phyloP scores from a whole-genome alignment of 345 rosid species.

The Sisymbrium irio region DNA sequence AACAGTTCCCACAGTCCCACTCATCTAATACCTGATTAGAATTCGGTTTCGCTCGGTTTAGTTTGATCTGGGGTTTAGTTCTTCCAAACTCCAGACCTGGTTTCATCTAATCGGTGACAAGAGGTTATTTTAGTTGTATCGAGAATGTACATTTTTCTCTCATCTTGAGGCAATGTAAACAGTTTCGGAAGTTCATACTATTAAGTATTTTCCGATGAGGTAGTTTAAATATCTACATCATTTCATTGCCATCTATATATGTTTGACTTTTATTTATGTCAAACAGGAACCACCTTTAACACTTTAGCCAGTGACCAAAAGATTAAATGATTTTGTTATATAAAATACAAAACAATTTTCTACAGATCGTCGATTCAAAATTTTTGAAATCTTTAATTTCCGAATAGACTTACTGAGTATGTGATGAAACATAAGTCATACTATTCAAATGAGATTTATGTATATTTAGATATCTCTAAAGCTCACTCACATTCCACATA shows the following conservation, averaged over 20 bases:
- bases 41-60: slow-evolving; percentile 29
- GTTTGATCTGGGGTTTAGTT: slow-evolving; percentile 35
- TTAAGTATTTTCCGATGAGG: background rate
- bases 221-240: background rate
- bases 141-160: slow-evolving; percentile 35
- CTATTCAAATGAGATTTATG: background rate
- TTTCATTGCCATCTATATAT: background rate
- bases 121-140: slow-evolving; percentile 22
- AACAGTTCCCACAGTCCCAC: slow-evolving; percentile 25
- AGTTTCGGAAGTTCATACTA: slow-evolving; percentile 2
- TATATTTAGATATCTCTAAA: slow-evolving; percentile 1
- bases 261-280: background rate
- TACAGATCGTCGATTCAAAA: background rate
- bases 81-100: slow-evolving; percentile 22
- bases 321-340: background rate
- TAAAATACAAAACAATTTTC: background rate
- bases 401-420: background rate
- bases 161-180: slow-evolving; percentile 32
- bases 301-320: background rate
- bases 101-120: slow-evolving; percentile 13
- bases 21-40: slow-evolving; percentile 32
- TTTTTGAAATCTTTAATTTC: background rate
- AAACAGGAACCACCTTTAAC: background rate
- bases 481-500: background rate
- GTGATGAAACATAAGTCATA: background rate